Evolutionary conservation across 2,329 filamentous ascomycete genomes (phyloP), one percentile per base, ranked within the genome.

Genomic region (Colletotrichum liriopes): DNA sequence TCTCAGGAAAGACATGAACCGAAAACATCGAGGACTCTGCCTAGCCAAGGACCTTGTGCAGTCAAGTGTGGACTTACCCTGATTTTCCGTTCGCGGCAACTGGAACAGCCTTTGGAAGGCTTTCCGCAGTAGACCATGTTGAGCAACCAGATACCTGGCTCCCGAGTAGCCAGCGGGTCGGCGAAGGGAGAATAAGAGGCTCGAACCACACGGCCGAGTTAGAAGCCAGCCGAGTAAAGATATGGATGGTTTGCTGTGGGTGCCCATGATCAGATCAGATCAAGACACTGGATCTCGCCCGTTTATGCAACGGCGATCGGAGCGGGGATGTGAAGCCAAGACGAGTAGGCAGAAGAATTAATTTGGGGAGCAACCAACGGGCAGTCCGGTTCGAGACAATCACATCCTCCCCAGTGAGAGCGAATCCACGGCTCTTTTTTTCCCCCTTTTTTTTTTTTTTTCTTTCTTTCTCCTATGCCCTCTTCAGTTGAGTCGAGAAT

Each of bases 51-150:
- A 37, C 32, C n/a, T n/a, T 43, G 3, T 54, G 54, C 51, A 29
- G 58, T 23, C 41, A 32, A 45, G 14, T 23, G 18, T 54, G 37
- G 65, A 85, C 87, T 81, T 81, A 89, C 87, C 70, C 86, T 85
- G 72, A 89, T 87, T 79, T 89, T 90, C 75, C 87, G 85, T 76
- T 86, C 84, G 74, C 88, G 84, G 75, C 88, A 90, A 74, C 82
- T 86, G 74, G 86, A 87, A 78, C 88, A 90, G 51, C 87, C 87
- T 77, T 87, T 88, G 47, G 87, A 89, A 54, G 88, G 87, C 75
- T 88, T 89, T 6, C 88, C 87, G 74, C 88, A 89, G 76, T 88
- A 90, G 7, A 89, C 87, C 88, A 90, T 89, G 67, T 63, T 74
- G 62, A 32, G 45, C 20, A 52, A 35, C n/a, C 60, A 43, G 26